Evolutionary conservation across 257 asterid genomes (phyloP).

Genomic region (Ilex aquifolium): DNA sequence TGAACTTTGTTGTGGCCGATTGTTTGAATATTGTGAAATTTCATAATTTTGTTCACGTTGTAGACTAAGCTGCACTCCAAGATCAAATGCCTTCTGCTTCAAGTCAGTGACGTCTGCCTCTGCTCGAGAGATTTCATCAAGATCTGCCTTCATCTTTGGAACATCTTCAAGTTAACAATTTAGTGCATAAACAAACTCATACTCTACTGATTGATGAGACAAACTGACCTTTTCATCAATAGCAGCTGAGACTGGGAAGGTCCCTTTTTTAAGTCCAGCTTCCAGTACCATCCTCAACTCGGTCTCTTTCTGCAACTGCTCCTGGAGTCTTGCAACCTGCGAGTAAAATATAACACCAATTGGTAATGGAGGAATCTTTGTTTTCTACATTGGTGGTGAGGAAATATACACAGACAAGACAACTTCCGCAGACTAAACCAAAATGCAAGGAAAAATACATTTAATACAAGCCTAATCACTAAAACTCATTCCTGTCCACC

Average conservation of each 20-base stretch:
- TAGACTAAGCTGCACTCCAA: constrained; percentile 40
- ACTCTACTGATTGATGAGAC: constrained; percentile 1
- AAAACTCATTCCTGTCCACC: too few species aligned
- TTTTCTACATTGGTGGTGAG: too few species aligned
- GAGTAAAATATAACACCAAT: neutral
- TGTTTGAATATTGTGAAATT: neutral
- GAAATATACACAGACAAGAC: too few species aligned
- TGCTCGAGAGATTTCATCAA: constrained; percentile 59
- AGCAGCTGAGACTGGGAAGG: constrained; percentile 36
- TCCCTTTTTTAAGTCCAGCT: constrained; percentile 48
- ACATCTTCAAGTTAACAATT: constrained; percentile 23
- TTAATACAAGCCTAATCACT: too few species aligned
- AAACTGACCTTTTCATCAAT: constrained; percentile 58
- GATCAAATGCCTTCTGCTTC: constrained; percentile 66
- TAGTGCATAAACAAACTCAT: constrained; percentile 9
- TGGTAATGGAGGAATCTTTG: too few species aligned
- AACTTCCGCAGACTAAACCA: too few species aligned
- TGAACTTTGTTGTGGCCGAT: constrained; percentile 35
- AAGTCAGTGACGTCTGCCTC: constrained; percentile 53
- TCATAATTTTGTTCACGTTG: neutral
- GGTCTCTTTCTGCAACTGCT: constrained; percentile 67
- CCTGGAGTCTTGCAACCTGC: constrained; percentile 73
- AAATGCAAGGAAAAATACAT: too few species aligned
- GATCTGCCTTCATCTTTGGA: constrained; percentile 49
- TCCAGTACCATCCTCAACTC: constrained; percentile 69